These are phyloP conservation scores for Trichoderma orchidacearum DNA, from an alignment of 495 filamentous ascomycete species.

Conservation along the genomic window DNA sequence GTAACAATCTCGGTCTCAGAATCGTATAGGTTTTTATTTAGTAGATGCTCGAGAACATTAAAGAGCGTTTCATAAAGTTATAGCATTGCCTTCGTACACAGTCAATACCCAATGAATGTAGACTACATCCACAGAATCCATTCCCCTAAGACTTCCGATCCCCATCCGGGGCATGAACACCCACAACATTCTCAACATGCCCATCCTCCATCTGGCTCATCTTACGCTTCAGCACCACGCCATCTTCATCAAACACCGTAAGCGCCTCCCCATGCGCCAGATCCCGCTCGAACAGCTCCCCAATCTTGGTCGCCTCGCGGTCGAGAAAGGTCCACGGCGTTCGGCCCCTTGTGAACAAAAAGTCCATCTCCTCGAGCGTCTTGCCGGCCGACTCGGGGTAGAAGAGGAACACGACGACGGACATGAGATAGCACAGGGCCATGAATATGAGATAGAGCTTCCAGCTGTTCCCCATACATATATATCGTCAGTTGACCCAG, in stretches of 20 bases:
- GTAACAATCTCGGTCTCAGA: too few species aligned
- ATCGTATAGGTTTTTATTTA: too few species aligned
- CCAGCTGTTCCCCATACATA: conserved; percentile 1
- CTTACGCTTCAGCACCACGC: not conserved
- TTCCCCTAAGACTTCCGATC: not conserved
- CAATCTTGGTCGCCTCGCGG: conserved; percentile 15
- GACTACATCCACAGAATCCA: too few species aligned
- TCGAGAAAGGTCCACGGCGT: conserved; percentile 27
- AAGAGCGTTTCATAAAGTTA: too few species aligned
- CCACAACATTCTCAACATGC: not conserved
- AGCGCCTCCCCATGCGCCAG: conserved; percentile 18
- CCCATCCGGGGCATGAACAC: not conserved
- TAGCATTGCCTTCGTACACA: too few species aligned
- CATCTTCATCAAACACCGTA: conserved; percentile 13
- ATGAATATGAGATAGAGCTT: conserved; percentile 12
- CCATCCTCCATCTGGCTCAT: not conserved
- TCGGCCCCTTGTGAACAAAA: conserved; percentile 41
- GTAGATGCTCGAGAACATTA: too few species aligned
- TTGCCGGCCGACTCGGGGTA: conserved; percentile 69
- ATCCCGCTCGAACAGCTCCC: conserved; percentile 19
- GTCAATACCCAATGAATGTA: too few species aligned
- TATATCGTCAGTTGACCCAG: conserved; percentile 1
- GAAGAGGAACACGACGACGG: conserved; percentile 8
- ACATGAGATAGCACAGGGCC: conserved; percentile 15
- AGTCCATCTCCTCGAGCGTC: conserved; percentile 57